These are phyloP conservation scores for Lyophyllum semitale DNA, from an alignment of 768 basidiomycete species.

Conservation along the genomic window DNA sequence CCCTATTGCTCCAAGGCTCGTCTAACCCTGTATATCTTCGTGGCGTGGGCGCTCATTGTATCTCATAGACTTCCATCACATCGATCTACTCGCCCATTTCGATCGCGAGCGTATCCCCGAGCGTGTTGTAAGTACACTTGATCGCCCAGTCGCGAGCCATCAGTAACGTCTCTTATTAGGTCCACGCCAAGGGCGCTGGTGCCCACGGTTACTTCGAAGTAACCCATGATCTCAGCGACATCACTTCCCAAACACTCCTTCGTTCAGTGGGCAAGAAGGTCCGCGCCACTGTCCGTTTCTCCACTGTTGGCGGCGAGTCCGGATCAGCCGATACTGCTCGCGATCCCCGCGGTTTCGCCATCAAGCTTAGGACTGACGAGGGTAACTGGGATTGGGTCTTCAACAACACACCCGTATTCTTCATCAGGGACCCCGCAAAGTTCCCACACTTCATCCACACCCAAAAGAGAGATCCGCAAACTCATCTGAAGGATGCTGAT, in stretches of 20 bases:
- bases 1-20: constrained; percentile 86
- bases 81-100: constrained; percentile 90
- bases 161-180: constrained; percentile 41
- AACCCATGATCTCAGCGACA: constrained; percentile 82
- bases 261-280: constrained; percentile 67
- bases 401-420: constrained; percentile 93
- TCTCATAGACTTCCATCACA: constrained; percentile 76
- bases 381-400: constrained; percentile 93
- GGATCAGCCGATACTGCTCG: constrained; percentile 92
- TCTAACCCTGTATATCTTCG: constrained; percentile 3
- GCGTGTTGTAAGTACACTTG: constrained; percentile 67
- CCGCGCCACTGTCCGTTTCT: constrained; percentile 82
- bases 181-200: constrained; percentile 91
- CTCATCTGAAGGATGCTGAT: constrained; percentile 86
- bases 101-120: constrained; percentile 96
- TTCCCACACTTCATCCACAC: constrained; percentile 97
- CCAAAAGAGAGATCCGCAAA: constrained; percentile 89
- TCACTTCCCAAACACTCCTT: constrained; percentile 74
- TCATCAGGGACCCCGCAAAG: constrained; percentile 83
- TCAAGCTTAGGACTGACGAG: constrained; percentile 87
- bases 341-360: constrained; percentile 91
- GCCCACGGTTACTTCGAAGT: constrained; percentile 94
- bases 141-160: constrained; percentile 27
- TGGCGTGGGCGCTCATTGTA: not conserved
- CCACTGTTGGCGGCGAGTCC: constrained; percentile 87